phyloP scores from a whole-genome alignment of 2,329 filamentous ascomycete genomes.

The Cercospora zeina region DNA sequence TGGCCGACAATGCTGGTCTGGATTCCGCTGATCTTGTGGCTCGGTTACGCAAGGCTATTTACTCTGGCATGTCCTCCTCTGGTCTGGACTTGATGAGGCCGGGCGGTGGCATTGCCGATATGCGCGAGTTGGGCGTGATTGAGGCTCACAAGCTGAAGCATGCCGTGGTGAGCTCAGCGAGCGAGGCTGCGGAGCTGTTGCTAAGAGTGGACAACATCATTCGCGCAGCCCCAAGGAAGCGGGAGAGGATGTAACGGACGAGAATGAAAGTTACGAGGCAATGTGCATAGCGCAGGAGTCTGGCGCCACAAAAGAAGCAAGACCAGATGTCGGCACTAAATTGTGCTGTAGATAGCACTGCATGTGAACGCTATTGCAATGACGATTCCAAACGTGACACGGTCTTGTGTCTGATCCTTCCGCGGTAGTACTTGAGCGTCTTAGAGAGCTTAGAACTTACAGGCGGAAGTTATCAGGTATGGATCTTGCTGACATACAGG shows the following conservation, averaged over 20 bases:
- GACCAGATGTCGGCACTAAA: constrained; percentile 4
- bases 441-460: too few species aligned
- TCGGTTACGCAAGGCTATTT: constrained; percentile 87
- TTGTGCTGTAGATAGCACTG: constrained; percentile 7
- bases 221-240: constrained; percentile 79
- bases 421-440: background rate
- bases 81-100: constrained; percentile 86
- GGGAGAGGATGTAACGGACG: constrained; percentile 68
- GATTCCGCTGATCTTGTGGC: constrained; percentile 94
- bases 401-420: background rate
- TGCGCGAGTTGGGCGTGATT: constrained; percentile 91
- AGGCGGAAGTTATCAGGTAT: too few species aligned
- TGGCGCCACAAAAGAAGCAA: constrained; percentile 9
- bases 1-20: constrained; percentile 95
- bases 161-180: constrained; percentile 94
- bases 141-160: constrained; percentile 99
- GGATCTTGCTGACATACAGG: too few species aligned
- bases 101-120: constrained; percentile 89
- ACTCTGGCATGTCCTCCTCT: constrained; percentile 89
- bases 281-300: constrained; percentile 18
- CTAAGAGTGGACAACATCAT: constrained; percentile 98
- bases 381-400: constrained; percentile 1
- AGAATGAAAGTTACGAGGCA: background rate
- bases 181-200: constrained; percentile 92
- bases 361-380: constrained; percentile 3